A percentile compares a stretch with the other conserved stretches of the same genome.
phyloP scores from a whole-genome alignment of 352 stramenopile species.

The Elongisporangium anandrum region DNA sequence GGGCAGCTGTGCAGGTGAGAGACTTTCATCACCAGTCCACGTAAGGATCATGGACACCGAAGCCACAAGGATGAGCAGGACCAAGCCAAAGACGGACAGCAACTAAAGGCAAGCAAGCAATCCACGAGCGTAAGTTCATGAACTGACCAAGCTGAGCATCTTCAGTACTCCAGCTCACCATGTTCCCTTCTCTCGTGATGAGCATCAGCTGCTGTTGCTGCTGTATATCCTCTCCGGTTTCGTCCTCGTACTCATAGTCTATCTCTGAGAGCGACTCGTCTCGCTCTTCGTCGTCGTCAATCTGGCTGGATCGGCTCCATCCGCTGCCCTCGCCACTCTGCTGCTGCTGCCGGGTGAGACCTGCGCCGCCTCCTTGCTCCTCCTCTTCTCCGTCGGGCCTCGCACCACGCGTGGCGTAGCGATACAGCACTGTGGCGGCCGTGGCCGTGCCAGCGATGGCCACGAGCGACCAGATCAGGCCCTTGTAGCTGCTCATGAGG shows the following conservation, averaged over 20 bases:
- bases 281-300: conserved; percentile 18
- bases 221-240: conserved; percentile 13
- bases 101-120: conserved; percentile 27
- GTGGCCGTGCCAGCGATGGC: conserved; percentile 66
- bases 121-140: not conserved
- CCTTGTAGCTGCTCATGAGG: conserved; percentile 38
- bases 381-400: conserved; percentile 17
- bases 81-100: conserved; percentile 59
- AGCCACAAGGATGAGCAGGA: conserved; percentile 64
- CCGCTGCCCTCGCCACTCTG: not conserved
- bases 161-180: conserved; percentile 19
- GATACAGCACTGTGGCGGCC: conserved; percentile 51
- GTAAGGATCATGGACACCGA: conserved; percentile 51
- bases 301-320: conserved; percentile 6
- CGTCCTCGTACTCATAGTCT: conserved; percentile 22
- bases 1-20: conserved; percentile 42
- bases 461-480: conserved; percentile 60
- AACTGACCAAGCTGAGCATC: not conserved
- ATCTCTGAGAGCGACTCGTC: conserved; percentile 40
- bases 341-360: not conserved
- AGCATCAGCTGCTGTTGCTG: conserved; percentile 42
- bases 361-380: conserved; percentile 4
- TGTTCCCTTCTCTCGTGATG: conserved; percentile 37
- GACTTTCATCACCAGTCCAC: conserved; percentile 47
- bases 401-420: conserved; percentile 45